phyloP scores from a whole-genome alignment of 257 asterid species.

The Nyctanthes arbortristis region DNA sequence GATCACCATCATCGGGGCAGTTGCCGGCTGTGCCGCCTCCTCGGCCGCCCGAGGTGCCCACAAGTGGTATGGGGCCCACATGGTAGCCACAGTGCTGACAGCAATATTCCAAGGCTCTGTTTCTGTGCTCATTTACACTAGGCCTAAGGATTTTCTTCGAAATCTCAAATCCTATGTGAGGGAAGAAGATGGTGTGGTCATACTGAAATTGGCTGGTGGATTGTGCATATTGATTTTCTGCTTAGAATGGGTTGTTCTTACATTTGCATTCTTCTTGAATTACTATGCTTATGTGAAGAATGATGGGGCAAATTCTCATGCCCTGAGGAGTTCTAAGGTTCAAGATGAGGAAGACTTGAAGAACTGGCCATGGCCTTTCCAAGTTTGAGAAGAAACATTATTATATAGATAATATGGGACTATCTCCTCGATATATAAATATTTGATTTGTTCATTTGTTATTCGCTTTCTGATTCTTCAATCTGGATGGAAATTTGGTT shows the following conservation, averaged over 20 bases:
- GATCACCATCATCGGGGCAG: conserved; percentile 43
- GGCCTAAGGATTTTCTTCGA: conserved; percentile 69
- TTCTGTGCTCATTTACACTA: conserved; percentile 76
- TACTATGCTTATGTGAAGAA: conserved; percentile 68
- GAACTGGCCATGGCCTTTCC: conserved; percentile 93
- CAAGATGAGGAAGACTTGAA: conserved; percentile 78
- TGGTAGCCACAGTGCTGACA: conserved; percentile 79
- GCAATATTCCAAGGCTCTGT: conserved; percentile 94
- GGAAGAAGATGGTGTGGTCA: conserved; percentile 77
- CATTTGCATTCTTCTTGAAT: conserved; percentile 77
- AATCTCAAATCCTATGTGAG: conserved; percentile 77
- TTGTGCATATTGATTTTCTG: conserved; percentile 67
- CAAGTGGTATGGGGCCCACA: conserved; percentile 83
- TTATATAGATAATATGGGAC: not conserved
- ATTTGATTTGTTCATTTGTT: not conserved
- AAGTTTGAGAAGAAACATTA: conserved; percentile 38
- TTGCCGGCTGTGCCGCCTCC: conserved; percentile 60
- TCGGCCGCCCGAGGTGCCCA: conserved; percentile 49
- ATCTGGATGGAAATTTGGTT: not conserved
- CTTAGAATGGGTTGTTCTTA: conserved; percentile 86
- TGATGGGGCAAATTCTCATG: conserved; percentile 22
- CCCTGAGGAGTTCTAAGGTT: conserved; percentile 59
- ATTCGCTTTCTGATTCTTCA: not conserved
- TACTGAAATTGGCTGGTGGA: conserved; percentile 75
- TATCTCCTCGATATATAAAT: not conserved